Base-by-base conservation (phyloP, 2,329 filamentous ascomycete genomes). In the Leptographium flavum region DNA sequence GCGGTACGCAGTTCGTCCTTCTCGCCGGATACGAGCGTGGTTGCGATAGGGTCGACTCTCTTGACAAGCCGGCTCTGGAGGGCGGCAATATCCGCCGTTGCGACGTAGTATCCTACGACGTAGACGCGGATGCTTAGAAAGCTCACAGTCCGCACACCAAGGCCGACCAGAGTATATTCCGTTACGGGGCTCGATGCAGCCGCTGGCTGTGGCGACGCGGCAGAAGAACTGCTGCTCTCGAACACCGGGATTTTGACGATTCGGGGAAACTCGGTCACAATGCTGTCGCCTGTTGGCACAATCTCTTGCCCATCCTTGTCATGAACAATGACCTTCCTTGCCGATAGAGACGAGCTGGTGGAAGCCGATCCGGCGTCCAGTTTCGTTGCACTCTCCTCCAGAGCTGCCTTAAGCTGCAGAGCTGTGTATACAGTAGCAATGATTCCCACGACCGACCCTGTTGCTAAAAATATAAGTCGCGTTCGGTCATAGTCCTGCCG, bases 81-180 rank as follows among this genome's bases (percentile, higher is more conserved):
- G n/a, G 73, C 70, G 4, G 81, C 78, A 48, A 98, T 79, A 57
- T 94, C 87, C 32, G 80, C 69, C 0, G 82, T 90, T 23, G 87
- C 85, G 23, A 96, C 73, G 65, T 98, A 98, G 55, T 93, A 77
- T 15, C 90, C 92, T 0, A 94, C 83, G 17, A 96, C 83, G 65
- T 98, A 98, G 44, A 98, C 92, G 60, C 94, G 81, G 38, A 98
- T 87, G 41, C 76, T 69, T 38, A 96, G 66, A 61, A 96, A 94
- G 22, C 84, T 93, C 28, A 98, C 92, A 1, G 83, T 87, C 45
- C 92, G 77, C 50, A 93, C 81, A 17, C 92, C 92, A 5, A 95
- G 66, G 0, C 92, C 92, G 7, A 96, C 74, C 0, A 96, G 72
- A 21, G 87, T 88, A 61, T 95, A 96, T 55, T 94, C 83, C 55